Conservation (phyloP, 305 asterid species). For the Fraxinus baroniana region DNA sequence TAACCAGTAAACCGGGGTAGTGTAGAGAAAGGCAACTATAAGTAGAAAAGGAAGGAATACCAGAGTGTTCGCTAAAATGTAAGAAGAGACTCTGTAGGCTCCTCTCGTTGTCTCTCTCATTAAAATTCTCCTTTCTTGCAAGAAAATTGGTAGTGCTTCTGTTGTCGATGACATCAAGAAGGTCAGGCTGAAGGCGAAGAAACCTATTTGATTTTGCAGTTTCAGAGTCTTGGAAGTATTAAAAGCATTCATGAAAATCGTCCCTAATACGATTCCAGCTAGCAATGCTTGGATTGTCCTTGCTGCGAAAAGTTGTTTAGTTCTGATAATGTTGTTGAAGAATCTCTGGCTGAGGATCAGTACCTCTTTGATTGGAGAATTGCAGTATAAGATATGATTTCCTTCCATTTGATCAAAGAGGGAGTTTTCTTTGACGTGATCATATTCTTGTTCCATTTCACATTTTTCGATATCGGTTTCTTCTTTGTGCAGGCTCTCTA, state of each 20-base stretch:
- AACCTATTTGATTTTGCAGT: constrained; percentile 57
- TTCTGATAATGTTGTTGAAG: constrained; percentile 48
- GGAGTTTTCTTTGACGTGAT: background rate
- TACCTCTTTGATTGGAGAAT: constrained; percentile 38
- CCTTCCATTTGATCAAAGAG: background rate
- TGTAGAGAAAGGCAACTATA: constrained; percentile 43
- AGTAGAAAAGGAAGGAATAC: constrained; percentile 67
- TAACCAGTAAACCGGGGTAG: constrained; percentile 60
- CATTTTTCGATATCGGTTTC: constrained; percentile 6
- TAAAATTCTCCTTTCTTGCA: constrained; percentile 57
- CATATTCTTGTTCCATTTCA: constrained; percentile 4
- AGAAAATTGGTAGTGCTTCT: constrained; percentile 71
- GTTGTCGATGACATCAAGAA: constrained; percentile 63
- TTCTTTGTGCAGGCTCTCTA: constrained; percentile 22
- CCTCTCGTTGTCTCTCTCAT: constrained; percentile 64
- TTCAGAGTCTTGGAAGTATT: constrained; percentile 26
- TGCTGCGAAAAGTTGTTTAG: constrained; percentile 55
- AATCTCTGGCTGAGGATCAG: constrained; percentile 52
- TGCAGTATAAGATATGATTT: constrained; percentile 23
- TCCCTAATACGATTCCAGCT: constrained; percentile 59
- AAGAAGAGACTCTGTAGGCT: constrained; percentile 67
- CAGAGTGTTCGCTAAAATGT: constrained; percentile 51
- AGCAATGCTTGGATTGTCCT: constrained; percentile 47
- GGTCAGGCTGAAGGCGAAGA: constrained; percentile 71
- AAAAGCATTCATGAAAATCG: constrained; percentile 47